These are phyloP conservation scores for Symmetrospora coprosmae DNA, from an alignment of 768 basidiomycete genomes.

Conservation along the genomic window DNA sequence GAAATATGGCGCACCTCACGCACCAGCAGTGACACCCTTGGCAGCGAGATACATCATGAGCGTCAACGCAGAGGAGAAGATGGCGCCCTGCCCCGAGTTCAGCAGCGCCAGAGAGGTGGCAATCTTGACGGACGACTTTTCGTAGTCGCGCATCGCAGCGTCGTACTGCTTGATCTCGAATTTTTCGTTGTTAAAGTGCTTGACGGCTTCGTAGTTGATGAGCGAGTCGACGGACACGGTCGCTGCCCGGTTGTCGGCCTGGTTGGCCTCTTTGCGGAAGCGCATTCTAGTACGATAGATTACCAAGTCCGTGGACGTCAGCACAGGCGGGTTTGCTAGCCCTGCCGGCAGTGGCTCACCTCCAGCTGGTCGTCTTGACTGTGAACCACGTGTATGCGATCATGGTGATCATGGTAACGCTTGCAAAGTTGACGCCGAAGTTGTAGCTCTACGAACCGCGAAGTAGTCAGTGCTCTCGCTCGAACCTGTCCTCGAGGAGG, in stretches of 20 bases:
- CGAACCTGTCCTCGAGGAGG: too few relatives aligned
- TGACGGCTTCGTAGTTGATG: slow-evolving; percentile 97
- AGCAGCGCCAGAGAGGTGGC: slow-evolving; percentile 82
- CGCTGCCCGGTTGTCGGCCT: slow-evolving; percentile 91
- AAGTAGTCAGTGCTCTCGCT: slow-evolving; percentile 2
- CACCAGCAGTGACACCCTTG: slow-evolving; percentile 82
- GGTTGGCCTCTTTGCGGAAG: slow-evolving; percentile 86
- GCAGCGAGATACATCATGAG: slow-evolving; percentile 92
- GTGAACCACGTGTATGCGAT: slow-evolving; percentile 94
- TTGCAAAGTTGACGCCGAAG: slow-evolving; percentile 94
- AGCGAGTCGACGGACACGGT: slow-evolving; percentile 84
- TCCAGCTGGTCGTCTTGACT: slow-evolving; percentile 86
- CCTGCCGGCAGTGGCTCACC: slow-evolving; percentile 42
- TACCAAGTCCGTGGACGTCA: neutral
- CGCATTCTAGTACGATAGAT: too few relatives aligned
- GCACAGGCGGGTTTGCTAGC: neutral
- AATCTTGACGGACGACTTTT: slow-evolving; percentile 83
- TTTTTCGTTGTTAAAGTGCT: slow-evolving; percentile 96
- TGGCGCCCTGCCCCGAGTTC: slow-evolving; percentile 92
- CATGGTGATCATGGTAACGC: slow-evolving; percentile 69
- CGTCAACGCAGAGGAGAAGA: slow-evolving; percentile 85
- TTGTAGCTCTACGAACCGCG: slow-evolving; percentile 66
- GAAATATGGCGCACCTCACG: too few relatives aligned
- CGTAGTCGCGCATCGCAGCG: slow-evolving; percentile 67
- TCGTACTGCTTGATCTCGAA: slow-evolving; percentile 87